Base-by-base conservation (phyloP, 306 rosid species). In the Coriaria nepalensis region DNA sequence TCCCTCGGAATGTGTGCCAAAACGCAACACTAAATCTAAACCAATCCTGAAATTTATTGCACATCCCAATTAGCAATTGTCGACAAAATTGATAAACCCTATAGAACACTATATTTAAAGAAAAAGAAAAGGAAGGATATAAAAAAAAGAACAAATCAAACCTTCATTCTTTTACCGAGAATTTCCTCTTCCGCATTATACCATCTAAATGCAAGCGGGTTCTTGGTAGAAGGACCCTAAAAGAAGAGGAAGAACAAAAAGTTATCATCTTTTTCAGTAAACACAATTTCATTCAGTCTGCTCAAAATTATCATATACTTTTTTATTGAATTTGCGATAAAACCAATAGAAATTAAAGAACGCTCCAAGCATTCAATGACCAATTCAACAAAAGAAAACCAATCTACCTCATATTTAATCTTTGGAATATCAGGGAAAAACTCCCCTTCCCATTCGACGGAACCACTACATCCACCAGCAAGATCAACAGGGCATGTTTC, bases 1-100 rank as follows among this genome's bases (percentile, higher is more conserved):
- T 73, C 62, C 94, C 98, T 32, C 94, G 85, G 74, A 90, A 90
- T 58, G 98, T 90, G 60, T 90, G 94, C 98, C 98, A 90, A 77
- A 85, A 90, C 14, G 94, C 98, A 60, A 90, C 87, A 65, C 98
- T 90, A 63, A 90, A 90, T 69, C 98, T 73, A 62, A 90, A 46
- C 98, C 98, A 90, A 63, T 90, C 98, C 94, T 90, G 64, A 56
- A 33, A 33, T 47, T 48, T 49, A 20, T 20, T 20, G 11, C 38
- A 41, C 47, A 40, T 9, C 6, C 52, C 36, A 10, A 45, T 49
- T 48, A n/a, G 60, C 50, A 20, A 20, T 20, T 20, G 29, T 20
- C 29, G 29, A 20, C 1, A 20, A 20, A 3, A 20, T 40, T 10
- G 11, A 40, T 33, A 15, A n/a, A 33, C 45, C 14, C 40, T 10